Percentiles rank a stretch among this genome's conserved stretches.
Conservation (phyloP, 208 protist species). For the Trypanosoma avium region DNA sequence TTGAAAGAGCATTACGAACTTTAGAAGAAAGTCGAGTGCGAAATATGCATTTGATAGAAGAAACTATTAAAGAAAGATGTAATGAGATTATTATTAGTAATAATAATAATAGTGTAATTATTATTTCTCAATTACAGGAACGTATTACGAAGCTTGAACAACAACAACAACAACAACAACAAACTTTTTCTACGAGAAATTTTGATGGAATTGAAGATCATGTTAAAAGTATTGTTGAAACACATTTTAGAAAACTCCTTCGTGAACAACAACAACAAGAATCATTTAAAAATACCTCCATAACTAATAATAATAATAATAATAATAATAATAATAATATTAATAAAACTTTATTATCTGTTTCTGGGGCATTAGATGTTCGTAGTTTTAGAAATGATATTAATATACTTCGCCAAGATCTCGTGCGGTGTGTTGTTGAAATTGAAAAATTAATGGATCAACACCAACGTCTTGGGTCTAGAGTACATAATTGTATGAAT, state of each 20-base stretch:
- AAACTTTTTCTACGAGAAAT: neutral
- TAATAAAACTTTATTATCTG: neutral
- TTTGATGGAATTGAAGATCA: neutral
- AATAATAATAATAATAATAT: neutral
- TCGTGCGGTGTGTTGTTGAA: conserved; percentile 28
- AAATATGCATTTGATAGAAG: too few species aligned
- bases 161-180: neutral
- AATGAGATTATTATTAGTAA: too few species aligned
- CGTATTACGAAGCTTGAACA: neutral
- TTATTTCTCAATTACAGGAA: neutral
- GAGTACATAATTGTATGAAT: conserved; percentile 7
- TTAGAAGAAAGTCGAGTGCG: too few species aligned
- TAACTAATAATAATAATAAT: neutral
- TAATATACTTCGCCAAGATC: conserved; percentile 29
- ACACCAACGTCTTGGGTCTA: conserved; percentile 19
- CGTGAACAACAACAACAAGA: conserved; percentile 2
- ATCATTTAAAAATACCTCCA: neutral
- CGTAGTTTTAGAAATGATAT: conserved; percentile 11
- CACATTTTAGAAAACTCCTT: neutral
- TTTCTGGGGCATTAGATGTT: conserved; percentile 1
- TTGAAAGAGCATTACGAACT: too few species aligned
- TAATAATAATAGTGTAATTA: neutral
- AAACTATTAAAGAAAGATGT: too few species aligned
- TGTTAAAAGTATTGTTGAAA: neutral
- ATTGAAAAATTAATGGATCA: conserved; percentile 39